A percentile compares a stretch with the other conserved stretches of the same genome.
Evolutionary conservation across 2,329 filamentous ascomycete species (phyloP).

Genomic region (Septoria linicola): DNA sequence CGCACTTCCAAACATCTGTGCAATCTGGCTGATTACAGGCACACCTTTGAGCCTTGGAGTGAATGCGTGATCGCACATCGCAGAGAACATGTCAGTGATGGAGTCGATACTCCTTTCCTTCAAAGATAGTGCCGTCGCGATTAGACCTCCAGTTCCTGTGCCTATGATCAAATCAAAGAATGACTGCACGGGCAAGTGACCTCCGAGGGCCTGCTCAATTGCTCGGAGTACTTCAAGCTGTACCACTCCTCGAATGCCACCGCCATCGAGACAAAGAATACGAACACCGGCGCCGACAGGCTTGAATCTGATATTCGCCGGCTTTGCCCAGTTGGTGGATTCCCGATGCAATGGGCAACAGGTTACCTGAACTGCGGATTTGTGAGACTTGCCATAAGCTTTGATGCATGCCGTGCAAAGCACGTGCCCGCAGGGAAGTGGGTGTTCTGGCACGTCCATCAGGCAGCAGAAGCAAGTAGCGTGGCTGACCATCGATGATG

Average conservation of each 20-base stretch:
- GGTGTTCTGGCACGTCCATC: constrained; percentile 45
- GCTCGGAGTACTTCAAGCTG: constrained; percentile 45
- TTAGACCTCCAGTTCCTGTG: constrained; percentile 48
- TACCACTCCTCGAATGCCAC: constrained; percentile 49
- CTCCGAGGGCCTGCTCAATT: constrained; percentile 44
- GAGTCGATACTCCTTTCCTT: constrained; percentile 42
- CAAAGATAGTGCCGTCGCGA: constrained; percentile 45
- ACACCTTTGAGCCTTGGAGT: constrained; percentile 41
- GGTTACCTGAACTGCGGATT: constrained; percentile 30
- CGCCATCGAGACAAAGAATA: constrained; percentile 39
- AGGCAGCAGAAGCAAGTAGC: constrained; percentile 51
- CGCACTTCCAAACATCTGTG: constrained; percentile 31
- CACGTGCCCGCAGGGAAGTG: constrained; percentile 49
- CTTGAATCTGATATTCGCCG: constrained; percentile 33
- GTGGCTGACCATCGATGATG: constrained; percentile 35
- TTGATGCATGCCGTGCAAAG: constrained; percentile 46
- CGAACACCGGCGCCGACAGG: constrained; percentile 33
- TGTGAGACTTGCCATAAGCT: constrained; percentile 36
- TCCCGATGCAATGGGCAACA: constrained; percentile 40
- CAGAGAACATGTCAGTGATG: constrained; percentile 43
- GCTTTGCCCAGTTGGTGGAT: constrained; percentile 38
- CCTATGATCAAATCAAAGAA: constrained; percentile 54
- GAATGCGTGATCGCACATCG: constrained; percentile 45
- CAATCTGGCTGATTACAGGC: constrained; percentile 37
- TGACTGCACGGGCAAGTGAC: constrained; percentile 42